Base-by-base conservation (phyloP, 305 asterid genomes). In the Fraxinus floribunda region DNA sequence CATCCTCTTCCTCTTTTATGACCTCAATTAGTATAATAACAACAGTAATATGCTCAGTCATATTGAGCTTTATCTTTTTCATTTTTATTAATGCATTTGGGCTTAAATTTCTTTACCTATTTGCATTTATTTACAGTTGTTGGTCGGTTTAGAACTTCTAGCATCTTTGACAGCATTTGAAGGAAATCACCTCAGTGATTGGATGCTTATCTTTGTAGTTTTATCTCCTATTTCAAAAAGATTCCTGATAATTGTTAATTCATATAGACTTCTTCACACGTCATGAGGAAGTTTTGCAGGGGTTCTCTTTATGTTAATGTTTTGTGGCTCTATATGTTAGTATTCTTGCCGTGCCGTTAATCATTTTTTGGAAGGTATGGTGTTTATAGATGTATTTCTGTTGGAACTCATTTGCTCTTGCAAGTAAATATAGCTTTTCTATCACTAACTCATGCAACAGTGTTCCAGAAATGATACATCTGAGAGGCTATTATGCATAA, bases 301-400 rank as follows among this genome's bases (percentile, higher is more conserved):
- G 84, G 70, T 46, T 80, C 30, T 82, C 79, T 79, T 83, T 76
- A 49, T 84, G 39, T 52, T 84, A 71, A 41, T 80, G 57, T 81
- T 82, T 83, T 74, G 81, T 76, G 85, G 88, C 74, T 79, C 38
- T 79, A 52, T 60, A 44, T 46, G 77, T 75, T 78, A 16, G 44
- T 64, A 11, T 78, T 62, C 80, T 82, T 80, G 20, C 77, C 60
- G 79, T 15, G 78, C 79, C 30, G 24, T 78, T 60, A 30, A 49
- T 80, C 82, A 57, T 82, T 83, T 80, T 39, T 35, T 76, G 22
- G 70, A 89, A 86, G 92, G 90, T 87, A 82, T 81, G 89, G 81
- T 80, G 79, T 76, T 49, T 24, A 30, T 79, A 57, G 24, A 38
- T 68, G 78, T 70, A 41, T 70, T 71, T 75, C 4, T 16, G 10